These are phyloP conservation scores for Inga leiocalycina DNA, from an alignment of 306 rosid species.

Conservation along the genomic window DNA sequence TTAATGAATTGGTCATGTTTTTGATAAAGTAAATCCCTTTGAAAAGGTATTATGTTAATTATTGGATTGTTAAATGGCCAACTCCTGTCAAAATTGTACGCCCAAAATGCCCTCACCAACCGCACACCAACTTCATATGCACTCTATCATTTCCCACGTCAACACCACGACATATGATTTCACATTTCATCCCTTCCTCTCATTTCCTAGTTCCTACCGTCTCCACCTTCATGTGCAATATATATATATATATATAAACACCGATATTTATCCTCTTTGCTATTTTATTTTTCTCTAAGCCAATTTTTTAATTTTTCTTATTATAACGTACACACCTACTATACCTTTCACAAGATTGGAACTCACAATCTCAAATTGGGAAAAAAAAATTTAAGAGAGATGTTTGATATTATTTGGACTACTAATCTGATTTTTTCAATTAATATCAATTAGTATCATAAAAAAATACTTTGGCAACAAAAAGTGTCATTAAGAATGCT, in stretches of 20 bases:
- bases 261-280: neutral
- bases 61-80: slow-evolving; percentile 21
- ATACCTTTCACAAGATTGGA: too few species aligned
- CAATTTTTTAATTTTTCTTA: neutral
- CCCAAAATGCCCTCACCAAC: slow-evolving; percentile 44
- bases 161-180: neutral
- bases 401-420: too few species aligned
- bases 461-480: too few species aligned
- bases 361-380: too few species aligned
- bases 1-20: neutral
- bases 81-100: neutral
- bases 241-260: neutral
- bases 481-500: too few species aligned
- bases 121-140: slow-evolving; percentile 28
- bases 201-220: neutral
- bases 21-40: neutral
- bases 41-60: neutral
- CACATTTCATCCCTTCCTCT: neutral
- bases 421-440: neutral
- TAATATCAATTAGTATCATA: neutral
- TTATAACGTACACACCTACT: too few species aligned
- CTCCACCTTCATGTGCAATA: neutral
- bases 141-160: neutral
- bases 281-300: neutral
- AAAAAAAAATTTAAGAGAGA: too few species aligned